Evolutionary conservation across 148 eudicot species (phyloP), one percentile per base, ranked within the genome.

Genomic region (Silene conica): DNA sequence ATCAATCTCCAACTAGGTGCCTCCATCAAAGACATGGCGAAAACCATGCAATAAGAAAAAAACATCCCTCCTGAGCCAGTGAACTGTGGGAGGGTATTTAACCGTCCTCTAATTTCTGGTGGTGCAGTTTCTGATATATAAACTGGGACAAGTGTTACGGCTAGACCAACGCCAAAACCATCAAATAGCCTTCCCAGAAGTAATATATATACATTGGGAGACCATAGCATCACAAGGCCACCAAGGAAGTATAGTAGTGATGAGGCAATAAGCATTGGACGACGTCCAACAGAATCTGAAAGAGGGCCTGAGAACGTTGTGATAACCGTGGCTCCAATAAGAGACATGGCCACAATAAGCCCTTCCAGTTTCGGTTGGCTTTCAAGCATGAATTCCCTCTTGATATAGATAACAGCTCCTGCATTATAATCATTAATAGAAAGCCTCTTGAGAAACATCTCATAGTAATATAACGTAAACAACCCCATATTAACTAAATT

Each of bases 61-160:
- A 91, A 91, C 98, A 93, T 93, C 23, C 98, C 98, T 72, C 76
- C 80, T 21, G 84, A 89, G 19, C 95, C 95, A 73, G 91, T 88
- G 79, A 93, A 88, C 86, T 91, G 95, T 5, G 98, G 98, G 67
- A 93, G 89, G 23, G 98, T 93, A 65, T 93, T 93, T 41, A 93
- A 78, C 63, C 76, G 79, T 38, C 98, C 98, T 76, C 98, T 85
- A 70, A 91, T 91, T 73, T 93, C 97, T 6, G 98, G 85, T 21
- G 97, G 98, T 16, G 98, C 87, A 9, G 97, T 91, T 80, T 93
- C 98, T 31, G 98, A 93, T 68, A 93, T 91, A 71, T 93, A 93
- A n/a, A 89, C 84, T 2, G 98, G 95, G 67, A 88, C 86, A 73
- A 91, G 87, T 60, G 98, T 93, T 62, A 89, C 97, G 0, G 92